phyloP scores from a whole-genome alignment of 352 stramenopile genomes.

The Phytophthora quininea region DNA sequence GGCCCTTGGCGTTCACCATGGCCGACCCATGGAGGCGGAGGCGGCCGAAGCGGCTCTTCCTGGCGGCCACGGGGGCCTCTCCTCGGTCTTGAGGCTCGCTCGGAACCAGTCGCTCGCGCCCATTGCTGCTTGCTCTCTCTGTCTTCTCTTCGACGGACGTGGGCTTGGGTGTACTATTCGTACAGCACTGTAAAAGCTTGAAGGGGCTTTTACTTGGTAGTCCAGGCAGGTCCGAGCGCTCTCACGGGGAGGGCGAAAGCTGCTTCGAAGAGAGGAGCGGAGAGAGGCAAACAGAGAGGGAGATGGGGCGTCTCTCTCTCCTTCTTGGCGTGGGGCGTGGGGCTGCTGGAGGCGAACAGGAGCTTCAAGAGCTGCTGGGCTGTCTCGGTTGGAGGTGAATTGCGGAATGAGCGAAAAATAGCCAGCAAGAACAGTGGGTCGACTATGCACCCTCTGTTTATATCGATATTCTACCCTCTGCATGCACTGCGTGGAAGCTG shows the following conservation, averaged over 20 bases:
- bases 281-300: slow-evolving; percentile 25
- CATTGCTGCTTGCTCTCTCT: slow-evolving; percentile 36
- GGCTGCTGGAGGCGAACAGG: slow-evolving; percentile 3
- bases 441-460: background rate
- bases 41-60: slow-evolving; percentile 33
- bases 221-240: background rate
- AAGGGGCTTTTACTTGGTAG: too few relatives aligned
- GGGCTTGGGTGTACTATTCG: background rate
- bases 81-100: slow-evolving; percentile 14
- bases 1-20: slow-evolving; percentile 49
- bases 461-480: background rate
- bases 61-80: background rate
- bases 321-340: background rate
- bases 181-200: background rate
- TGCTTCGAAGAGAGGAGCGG: slow-evolving; percentile 21
- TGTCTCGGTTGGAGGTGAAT: background rate
- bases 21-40: slow-evolving; percentile 47
- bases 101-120: slow-evolving; percentile 45
- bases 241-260: background rate
- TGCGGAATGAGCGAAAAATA: slow-evolving; percentile 12
- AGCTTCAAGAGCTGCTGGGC: slow-evolving; percentile 10
- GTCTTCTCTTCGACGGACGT: slow-evolving; percentile 23
- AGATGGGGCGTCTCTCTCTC: slow-evolving; percentile 5
- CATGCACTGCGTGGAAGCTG: too few relatives aligned
- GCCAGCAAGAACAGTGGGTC: slow-evolving; percentile 8